Conservation (phyloP, 257 asterid species). For the Sherardia arvensis region DNA sequence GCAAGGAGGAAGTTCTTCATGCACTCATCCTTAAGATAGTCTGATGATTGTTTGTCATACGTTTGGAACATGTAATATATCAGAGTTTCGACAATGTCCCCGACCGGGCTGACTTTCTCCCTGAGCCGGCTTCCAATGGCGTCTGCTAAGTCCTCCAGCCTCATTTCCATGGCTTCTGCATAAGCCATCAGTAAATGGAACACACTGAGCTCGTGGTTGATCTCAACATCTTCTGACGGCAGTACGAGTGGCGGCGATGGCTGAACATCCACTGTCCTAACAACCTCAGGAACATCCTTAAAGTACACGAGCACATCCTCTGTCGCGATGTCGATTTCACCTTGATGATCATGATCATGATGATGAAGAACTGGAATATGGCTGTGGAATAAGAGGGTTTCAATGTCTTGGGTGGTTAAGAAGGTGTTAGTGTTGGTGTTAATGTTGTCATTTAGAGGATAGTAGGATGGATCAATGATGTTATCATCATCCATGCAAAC, state of each 20-base stretch:
- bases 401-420: constrained; percentile 4
- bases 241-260: constrained; percentile 16
- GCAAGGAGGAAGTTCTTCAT: constrained; percentile 29
- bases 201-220: constrained; percentile 19
- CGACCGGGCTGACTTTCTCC: constrained; percentile 33
- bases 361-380: constrained; percentile 7
- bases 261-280: background rate
- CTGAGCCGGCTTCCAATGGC: constrained; percentile 21
- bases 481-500: constrained; percentile 3
- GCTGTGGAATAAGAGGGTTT: background rate
- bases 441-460: constrained; percentile 3
- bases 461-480: background rate
- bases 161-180: constrained; percentile 31
- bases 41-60: constrained; percentile 16
- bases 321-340: constrained; percentile 4
- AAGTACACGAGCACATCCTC: constrained; percentile 6
- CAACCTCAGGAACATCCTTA: constrained; percentile 18
- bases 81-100: constrained; percentile 23
- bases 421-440: background rate
- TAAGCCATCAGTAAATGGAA: constrained; percentile 38
- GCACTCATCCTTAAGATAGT: constrained; percentile 29
- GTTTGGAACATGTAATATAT: constrained; percentile 33
- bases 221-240: constrained; percentile 23
- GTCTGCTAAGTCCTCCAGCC: constrained; percentile 18
- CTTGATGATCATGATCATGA: constrained; percentile 1